These are phyloP conservation scores for Trichosporon ovoides DNA, from an alignment of 1,284 basidiomycete genomes.

Conservation along the genomic window DNA sequence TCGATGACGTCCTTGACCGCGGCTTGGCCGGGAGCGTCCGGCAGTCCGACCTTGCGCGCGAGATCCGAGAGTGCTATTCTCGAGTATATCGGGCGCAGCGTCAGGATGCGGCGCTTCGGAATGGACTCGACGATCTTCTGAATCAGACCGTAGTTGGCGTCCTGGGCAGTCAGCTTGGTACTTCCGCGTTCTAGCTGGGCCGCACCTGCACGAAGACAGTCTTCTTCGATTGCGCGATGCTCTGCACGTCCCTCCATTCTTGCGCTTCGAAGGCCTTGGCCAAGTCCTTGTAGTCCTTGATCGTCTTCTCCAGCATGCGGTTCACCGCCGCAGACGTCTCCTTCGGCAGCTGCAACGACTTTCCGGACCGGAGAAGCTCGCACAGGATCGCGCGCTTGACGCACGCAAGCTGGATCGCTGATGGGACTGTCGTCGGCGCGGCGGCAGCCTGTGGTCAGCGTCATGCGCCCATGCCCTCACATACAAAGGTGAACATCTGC, in stretches of 20 bases:
- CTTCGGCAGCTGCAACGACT: conserved; percentile 29
- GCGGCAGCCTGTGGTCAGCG: conserved; percentile 30
- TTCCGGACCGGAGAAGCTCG: conserved; percentile 33
- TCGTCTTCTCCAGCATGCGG: conserved; percentile 30
- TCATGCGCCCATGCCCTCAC: conserved; percentile 5
- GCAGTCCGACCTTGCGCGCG: conserved; percentile 20
- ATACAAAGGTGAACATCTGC: conserved; percentile 33
- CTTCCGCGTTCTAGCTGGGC: no score
- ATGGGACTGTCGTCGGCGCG: conserved; percentile 29
- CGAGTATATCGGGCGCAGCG: conserved; percentile 32
- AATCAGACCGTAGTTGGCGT: conserved; percentile 36
- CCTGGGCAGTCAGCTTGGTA: conserved; percentile 27
- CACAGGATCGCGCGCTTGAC: conserved; percentile 44
- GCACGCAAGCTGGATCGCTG: conserved; percentile 38
- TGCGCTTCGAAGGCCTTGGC: conserved; percentile 33
- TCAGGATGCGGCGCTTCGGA: conserved; percentile 30
- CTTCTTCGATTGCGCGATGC: conserved; percentile 2
- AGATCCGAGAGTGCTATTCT: conserved; percentile 31
- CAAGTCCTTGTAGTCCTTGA: conserved; percentile 29
- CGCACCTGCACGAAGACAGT: conserved; percentile 4
- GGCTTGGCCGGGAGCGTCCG: conserved; percentile 4
- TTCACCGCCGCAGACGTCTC: conserved; percentile 28
- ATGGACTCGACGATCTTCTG: conserved; percentile 32
- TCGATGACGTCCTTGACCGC: conserved; percentile 17
- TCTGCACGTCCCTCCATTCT: conserved; percentile 29